Percentiles rank a stretch among this genome's conserved stretches.
Conservation (phyloP, 495 filamentous ascomycete species). For the Recurvomyces mirabilis region DNA sequence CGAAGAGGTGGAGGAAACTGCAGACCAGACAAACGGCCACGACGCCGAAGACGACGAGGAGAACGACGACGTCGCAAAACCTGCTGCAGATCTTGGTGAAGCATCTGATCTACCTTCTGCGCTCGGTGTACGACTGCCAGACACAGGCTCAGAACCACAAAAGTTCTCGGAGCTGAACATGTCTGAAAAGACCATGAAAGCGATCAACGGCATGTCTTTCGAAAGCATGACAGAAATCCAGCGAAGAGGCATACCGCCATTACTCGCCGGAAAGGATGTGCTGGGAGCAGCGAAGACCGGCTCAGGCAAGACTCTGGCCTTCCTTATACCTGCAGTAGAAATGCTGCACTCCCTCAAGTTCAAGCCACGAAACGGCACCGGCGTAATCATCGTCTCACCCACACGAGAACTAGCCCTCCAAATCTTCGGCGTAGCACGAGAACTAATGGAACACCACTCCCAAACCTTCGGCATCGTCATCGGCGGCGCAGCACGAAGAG, state of each 20-base stretch:
- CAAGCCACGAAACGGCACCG: conserved; percentile 74
- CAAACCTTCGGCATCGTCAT: conserved; percentile 96
- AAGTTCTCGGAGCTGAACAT: conserved; percentile 75
- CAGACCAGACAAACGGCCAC: too few relatives aligned
- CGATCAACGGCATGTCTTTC: conserved; percentile 76
- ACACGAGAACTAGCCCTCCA: conserved; percentile 88
- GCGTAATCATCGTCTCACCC: conserved; percentile 75
- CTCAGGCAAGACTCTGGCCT: conserved; percentile 88
- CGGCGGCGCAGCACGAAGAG: conserved; percentile 81
- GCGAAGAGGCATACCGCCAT: conserved; percentile 70
- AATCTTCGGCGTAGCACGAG: conserved; percentile 89
- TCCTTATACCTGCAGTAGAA: conserved; percentile 88
- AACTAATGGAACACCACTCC: conserved; percentile 76
- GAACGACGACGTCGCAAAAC: conserved; percentile 7
- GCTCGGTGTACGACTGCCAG: conserved; percentile 45
- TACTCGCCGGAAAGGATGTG: conserved; percentile 83
- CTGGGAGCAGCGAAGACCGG: conserved; percentile 95
- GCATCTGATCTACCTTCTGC: conserved; percentile 40
- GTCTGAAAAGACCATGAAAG: conserved; percentile 75
- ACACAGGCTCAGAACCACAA: conserved; percentile 41
- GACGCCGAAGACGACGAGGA: conserved; percentile 14
- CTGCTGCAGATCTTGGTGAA: conserved; percentile 11
- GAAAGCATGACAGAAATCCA: conserved; percentile 96
- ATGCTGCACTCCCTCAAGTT: conserved; percentile 86
- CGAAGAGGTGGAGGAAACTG: conserved; percentile 14